These are phyloP conservation scores for Neofusicoccum umdonicola DNA, from an alignment of 2,329 filamentous ascomycete species.

Conservation along the genomic window DNA sequence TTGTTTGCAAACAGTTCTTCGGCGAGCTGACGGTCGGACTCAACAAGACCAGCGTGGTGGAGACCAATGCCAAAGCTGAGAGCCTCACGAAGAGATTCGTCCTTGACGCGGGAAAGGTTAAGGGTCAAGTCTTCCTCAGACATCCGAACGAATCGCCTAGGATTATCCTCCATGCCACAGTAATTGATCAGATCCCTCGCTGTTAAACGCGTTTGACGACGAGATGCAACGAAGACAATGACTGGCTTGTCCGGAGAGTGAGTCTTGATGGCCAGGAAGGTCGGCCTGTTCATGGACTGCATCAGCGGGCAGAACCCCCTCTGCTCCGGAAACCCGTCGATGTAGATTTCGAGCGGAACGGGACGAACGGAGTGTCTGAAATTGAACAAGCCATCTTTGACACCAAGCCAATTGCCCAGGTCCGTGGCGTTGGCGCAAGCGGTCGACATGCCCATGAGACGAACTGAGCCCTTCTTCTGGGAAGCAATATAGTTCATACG, in stretches of 20 bases:
- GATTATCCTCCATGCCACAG: slow-evolving; percentile 98
- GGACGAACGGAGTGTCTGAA: slow-evolving; percentile 96
- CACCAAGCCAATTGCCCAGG: slow-evolving; percentile 92
- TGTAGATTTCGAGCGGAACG: slow-evolving; percentile 92
- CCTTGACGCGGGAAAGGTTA: slow-evolving; percentile 86
- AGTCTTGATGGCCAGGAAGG: slow-evolving; percentile 92
- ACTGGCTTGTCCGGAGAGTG: slow-evolving; percentile 96
- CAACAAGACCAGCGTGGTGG: slow-evolving; percentile 94
- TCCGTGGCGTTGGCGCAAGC: slow-evolving; percentile 95
- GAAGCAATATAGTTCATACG: slow-evolving; percentile 99
- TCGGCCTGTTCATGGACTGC: slow-evolving; percentile 98
- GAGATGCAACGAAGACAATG: slow-evolving; percentile 96
- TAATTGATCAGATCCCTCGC: slow-evolving; percentile 96
- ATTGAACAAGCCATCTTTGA: slow-evolving; percentile 93
- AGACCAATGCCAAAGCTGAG: slow-evolving; percentile 95
- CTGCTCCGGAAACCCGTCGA: slow-evolving; percentile 94
- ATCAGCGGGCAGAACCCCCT: slow-evolving; percentile 95
- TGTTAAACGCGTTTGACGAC: slow-evolving; percentile 89
- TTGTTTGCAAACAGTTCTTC: slow-evolving; percentile 96
- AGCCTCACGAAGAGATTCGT: slow-evolving; percentile 89
- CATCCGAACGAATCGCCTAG: slow-evolving; percentile 88
- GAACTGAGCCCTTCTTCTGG: slow-evolving; percentile 83
- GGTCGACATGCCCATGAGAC: slow-evolving; percentile 97
- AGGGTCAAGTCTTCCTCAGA: slow-evolving; percentile 88
- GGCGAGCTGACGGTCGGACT: slow-evolving; percentile 84